Evolutionary conservation across 2,329 filamentous ascomycete species (phyloP), one percentile per base, ranked within the genome.

Genomic region (Aspergillus nomiae): DNA sequence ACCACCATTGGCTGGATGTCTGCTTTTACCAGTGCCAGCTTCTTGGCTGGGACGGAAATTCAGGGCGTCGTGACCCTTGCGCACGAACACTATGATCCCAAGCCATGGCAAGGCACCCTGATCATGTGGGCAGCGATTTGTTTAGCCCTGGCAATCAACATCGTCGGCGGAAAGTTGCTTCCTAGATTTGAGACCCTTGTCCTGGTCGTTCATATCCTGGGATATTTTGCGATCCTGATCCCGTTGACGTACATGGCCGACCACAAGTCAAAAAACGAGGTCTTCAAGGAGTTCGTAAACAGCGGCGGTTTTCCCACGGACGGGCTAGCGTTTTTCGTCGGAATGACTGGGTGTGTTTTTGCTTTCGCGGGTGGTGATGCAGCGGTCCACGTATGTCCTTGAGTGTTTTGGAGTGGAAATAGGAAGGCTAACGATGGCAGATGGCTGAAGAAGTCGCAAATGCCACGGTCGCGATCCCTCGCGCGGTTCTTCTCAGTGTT

Each of bases 191-290:
- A 87, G 69, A 80, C 81, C 0, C 66, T 82, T 14, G 76, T 84
- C 30, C 71, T 85, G 8, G 76, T 84, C 32, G 67, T 86, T 4
- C 84, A 86, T 60, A 73, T 85, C 21, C 69, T 82, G 19, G 84
- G 84, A 4, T 83, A 85, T 69, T 83, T 86, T 61, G 83, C 79
- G 0, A 82, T 85, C 60, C 70, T 86, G 16, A 81, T 85, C 30
- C 77, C 81, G 0, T 69, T 85, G 6, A 75, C 79, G 63, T 75
- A 78, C 1, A 73, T 82, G 59, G 78, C 80, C 0, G 77, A 80
- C 1, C 74, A 76, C 11, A 76, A 78, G 50, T 75, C 77, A 21
- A 74, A 80, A 0, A 69, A 76, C 12, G 76, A 77, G 5, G 80
- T 84, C 1, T 84, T 86, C 61, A 79, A 79, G 4, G 72, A 77